Evolutionary conservation across 495 filamentous ascomycete species (phyloP).

Genomic region (Xylaria palmicola): DNA sequence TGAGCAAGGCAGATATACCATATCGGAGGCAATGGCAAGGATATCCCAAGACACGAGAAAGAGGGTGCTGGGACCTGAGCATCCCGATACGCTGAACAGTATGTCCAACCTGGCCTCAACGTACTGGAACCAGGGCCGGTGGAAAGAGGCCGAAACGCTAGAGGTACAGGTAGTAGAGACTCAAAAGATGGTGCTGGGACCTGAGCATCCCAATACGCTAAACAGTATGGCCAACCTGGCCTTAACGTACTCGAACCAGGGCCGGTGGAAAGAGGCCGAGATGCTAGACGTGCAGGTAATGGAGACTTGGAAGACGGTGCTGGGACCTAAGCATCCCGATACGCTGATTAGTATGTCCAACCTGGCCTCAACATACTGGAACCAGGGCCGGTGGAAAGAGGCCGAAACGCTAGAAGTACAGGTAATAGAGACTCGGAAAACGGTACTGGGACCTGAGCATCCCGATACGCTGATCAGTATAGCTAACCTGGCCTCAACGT

Average conservation of each 20-base stretch:
- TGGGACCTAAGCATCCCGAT: neutral
- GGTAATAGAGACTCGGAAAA: neutral
- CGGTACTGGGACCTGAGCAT: neutral
- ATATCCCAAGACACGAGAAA: neutral
- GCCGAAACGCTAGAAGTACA: conserved; percentile 24
- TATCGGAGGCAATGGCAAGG: neutral
- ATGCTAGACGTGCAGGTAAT: neutral
- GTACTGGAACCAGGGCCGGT: neutral
- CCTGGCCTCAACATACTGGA: neutral
- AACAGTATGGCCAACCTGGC: conserved; percentile 38
- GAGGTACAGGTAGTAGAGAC: neutral
- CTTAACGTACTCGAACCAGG: conserved; percentile 2
- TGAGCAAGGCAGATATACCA: neutral
- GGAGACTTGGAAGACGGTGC: neutral
- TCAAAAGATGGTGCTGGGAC: neutral
- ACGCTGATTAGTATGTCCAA: neutral
- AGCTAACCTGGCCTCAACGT: neutral
- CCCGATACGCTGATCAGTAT: neutral
- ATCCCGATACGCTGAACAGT: neutral
- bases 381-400: conserved; percentile 29
- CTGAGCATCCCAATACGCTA: conserved; percentile 29
- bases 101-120: neutral
- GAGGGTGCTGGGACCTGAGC: neutral
- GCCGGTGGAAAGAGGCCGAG: neutral
- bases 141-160: conserved; percentile 13